Base-by-base conservation (phyloP, 371 early-diverging fungal genomes). In the Umbelopsis sp. region DNA sequence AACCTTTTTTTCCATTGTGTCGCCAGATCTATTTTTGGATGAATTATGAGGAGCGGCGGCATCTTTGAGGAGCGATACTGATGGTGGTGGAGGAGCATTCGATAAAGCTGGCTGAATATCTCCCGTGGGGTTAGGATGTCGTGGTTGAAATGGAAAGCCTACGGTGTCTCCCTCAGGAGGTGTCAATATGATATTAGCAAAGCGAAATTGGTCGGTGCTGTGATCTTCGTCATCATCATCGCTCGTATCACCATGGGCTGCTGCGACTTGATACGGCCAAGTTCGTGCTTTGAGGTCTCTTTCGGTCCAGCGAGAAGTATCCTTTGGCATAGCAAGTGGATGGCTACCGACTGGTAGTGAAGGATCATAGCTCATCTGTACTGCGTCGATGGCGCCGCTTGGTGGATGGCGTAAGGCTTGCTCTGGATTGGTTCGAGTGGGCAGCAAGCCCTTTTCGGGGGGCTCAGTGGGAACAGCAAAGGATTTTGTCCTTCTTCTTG, bases 21-120 rank as follows among this genome's bases (percentile, higher is more conserved):
- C 29, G 57, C 57, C 57, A 25, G 57, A 57, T 35, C 57, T 57
- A 57, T 57, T 57, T 57, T 57, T 57, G 57, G 57, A 57, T 35
- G 57, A 25, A 57, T 25, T 51, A 51, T 51, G 25, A 51, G 52
- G 10, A 41, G 41, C 41, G 41, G 41, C 41, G 41, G 41, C 7
- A 10, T 41, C 41, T 41, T 41, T 41, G 41, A 7, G 41, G 41
- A 41, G 41, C 10, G 41, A 41, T 41, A 12, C 10, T 41, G 41
- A 12, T 12, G 7, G 41, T 12, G 7, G 41, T 7, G 41, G 41
- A 41, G 7, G 7, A 41, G 41, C 41, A 41, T 41, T 41, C 1
- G 41, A 12, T 12, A 41, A 10, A 2, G 12, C 1, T 41, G 41
- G 12, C 18, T 16, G 9, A 9, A 12, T 48, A 0, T 48, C 20